Evolutionary conservation across 768 basidiomycete species (phyloP).

Genomic region (Leccinum imitatum): DNA sequence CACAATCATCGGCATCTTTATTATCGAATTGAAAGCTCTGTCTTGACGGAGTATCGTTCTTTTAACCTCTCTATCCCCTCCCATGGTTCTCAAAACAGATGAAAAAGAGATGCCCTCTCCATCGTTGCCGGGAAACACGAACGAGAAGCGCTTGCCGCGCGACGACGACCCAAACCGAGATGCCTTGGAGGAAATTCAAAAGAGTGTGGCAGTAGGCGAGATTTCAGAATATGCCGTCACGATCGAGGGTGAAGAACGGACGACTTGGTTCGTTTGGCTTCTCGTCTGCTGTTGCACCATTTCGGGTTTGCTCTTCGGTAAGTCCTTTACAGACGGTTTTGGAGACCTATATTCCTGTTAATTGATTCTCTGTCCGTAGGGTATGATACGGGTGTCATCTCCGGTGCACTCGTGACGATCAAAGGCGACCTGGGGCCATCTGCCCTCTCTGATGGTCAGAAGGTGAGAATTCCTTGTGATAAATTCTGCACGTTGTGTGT

Average conservation of each 20-base stretch:
- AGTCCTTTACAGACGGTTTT: constrained; percentile 17
- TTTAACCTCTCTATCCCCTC: neutral
- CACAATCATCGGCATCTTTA: neutral
- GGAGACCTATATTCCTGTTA: neutral
- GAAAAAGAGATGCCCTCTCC: neutral
- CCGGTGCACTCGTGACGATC: constrained; percentile 77
- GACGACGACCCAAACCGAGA: neutral
- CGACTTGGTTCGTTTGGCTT: constrained; percentile 77
- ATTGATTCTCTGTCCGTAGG: constrained; percentile 38
- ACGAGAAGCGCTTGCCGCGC: constrained; percentile 2
- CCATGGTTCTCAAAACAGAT: constrained; percentile 3
- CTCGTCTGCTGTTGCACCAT: constrained; percentile 74
- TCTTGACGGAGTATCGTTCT: neutral
- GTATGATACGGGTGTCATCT: constrained; percentile 81
- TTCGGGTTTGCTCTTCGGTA: constrained; percentile 74
- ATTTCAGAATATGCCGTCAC: constrained; percentile 60
- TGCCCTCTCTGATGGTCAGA: constrained; percentile 58
- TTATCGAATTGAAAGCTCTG: neutral
- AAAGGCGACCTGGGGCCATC: constrained; percentile 61
- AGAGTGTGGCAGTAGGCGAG: constrained; percentile 37
- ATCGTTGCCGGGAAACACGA: neutral
- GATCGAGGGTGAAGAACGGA: constrained; percentile 63
- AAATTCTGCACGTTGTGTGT: neutral
- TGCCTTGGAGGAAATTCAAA: constrained; percentile 18
- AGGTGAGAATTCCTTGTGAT: constrained; percentile 38